These are phyloP conservation scores for Bryoglossum gracile DNA, from an alignment of 495 filamentous ascomycete genomes.

Conservation along the genomic window DNA sequence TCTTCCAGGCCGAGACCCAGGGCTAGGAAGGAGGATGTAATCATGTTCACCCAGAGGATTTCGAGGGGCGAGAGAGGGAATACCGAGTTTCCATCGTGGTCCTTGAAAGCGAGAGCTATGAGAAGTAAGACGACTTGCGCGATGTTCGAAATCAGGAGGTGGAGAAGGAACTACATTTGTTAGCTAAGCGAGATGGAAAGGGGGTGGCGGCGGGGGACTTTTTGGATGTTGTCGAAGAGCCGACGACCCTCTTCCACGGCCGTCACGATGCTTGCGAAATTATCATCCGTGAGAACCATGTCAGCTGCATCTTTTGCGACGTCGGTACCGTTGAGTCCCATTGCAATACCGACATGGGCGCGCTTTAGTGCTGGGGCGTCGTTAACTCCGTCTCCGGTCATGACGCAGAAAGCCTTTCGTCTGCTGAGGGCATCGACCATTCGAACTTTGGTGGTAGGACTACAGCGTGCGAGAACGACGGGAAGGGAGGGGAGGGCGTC, in stretches of 20 bases:
- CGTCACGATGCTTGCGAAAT: conserved; percentile 69
- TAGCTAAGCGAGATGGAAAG: too few relatives aligned
- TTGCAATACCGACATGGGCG: conserved; percentile 72
- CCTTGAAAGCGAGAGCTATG: too few relatives aligned
- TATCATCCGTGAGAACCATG: conserved; percentile 71
- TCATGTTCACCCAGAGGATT: too few relatives aligned
- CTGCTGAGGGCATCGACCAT: conserved; percentile 68
- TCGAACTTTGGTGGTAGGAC: conserved; percentile 59
- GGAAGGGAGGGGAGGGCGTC: conserved; percentile 55
- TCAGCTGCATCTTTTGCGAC: conserved; percentile 73
- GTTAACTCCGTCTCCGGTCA: conserved; percentile 79
- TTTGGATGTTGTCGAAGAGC: conserved; percentile 73
- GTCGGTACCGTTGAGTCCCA: conserved; percentile 66
- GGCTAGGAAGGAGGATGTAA: too few relatives aligned
- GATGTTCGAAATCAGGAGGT: too few relatives aligned
- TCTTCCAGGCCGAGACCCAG: too few relatives aligned
- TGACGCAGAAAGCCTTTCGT: conserved; percentile 55
- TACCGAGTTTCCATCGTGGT: too few relatives aligned
- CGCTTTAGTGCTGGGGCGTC: conserved; percentile 68
- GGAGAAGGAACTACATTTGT: too few relatives aligned
- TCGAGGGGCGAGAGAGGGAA: too few relatives aligned
- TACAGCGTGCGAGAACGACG: conserved; percentile 61
- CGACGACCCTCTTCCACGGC: conserved; percentile 67
- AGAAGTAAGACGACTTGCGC: too few relatives aligned
- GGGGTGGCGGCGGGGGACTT: too few relatives aligned